Evolutionary conservation across 768 basidiomycete species (phyloP).

Genomic region (Exsudoporus frostii): DNA sequence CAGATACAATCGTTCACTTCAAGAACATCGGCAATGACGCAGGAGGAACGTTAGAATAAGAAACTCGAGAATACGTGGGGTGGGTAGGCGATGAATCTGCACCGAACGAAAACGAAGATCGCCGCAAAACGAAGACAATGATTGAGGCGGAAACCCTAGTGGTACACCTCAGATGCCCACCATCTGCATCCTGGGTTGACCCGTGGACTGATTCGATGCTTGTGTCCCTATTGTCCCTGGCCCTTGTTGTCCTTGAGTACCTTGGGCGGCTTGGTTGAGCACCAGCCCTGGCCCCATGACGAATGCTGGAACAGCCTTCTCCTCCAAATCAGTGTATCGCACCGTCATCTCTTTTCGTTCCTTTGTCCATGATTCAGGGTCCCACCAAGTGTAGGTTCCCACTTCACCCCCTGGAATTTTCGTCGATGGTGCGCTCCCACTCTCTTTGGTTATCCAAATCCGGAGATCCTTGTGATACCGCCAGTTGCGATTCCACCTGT

Average conservation of each 20-base stretch:
- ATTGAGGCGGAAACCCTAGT: constrained; percentile 2
- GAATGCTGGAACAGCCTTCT: constrained; percentile 66
- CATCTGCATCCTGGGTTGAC: constrained; percentile 34
- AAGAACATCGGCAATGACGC: constrained; percentile 25
- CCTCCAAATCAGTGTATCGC: constrained; percentile 69
- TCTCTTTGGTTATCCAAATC: constrained; percentile 84
- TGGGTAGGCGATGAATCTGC: constrained; percentile 1
- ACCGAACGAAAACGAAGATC: constrained; percentile 3
- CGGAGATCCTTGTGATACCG: constrained; percentile 91
- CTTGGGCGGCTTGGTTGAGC: constrained; percentile 33
- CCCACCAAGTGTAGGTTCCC: constrained; percentile 90
- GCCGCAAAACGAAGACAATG: constrained; percentile 14
- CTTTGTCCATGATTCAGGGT: constrained; percentile 75
- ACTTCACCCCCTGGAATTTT: constrained; percentile 81
- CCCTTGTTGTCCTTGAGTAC: constrained; percentile 38
- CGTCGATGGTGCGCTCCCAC: constrained; percentile 67
- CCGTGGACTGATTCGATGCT: constrained; percentile 23
- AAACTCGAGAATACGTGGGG: constrained; percentile 7
- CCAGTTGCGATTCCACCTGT: constrained; percentile 92
- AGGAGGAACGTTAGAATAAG: constrained; percentile 19
- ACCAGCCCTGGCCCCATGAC: constrained; percentile 47
- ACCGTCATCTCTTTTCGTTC: constrained; percentile 77
- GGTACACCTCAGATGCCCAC: constrained; percentile 31
- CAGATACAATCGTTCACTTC: constrained; percentile 39
- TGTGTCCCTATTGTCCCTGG: constrained; percentile 32